Base-by-base conservation (phyloP, 2,329 filamentous ascomycete genomes). In the Xylaria sp. region DNA sequence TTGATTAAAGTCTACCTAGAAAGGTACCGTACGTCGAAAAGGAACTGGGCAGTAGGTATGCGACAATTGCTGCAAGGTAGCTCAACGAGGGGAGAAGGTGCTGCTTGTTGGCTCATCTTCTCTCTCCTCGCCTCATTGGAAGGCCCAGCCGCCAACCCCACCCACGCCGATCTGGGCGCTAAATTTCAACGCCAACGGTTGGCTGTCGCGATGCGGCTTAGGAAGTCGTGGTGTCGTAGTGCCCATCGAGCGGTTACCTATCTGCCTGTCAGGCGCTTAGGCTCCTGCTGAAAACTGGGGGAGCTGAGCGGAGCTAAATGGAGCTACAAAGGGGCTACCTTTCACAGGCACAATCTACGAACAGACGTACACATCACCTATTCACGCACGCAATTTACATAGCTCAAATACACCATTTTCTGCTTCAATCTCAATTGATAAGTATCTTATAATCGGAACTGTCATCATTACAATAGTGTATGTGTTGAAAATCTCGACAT, bases 81-180 rank as follows among this genome's bases (percentile, higher is more conserved):
- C 41, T 46, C 41, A 7, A 46, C 7, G 41, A 20, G 20, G 48
- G 48, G 20, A 25, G 20, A 23, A 20, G 10, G 46, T 51, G 48
- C 20, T 37, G 23, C 37, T 44, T 28, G 37, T 9, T 25, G 37
- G 48, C n/a, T 31, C 8, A 20, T 15, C 13, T 55, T 37, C 34
- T 55, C 51, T 63, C 23, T 25, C 59, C 50, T 46, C 44, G 37
- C 37, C 50, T 64, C 37, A 52, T 55, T 56, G 50, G 61, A 55
- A 55, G 28, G n/a, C 31, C 39, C 23, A 58, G 56, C 56, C 56
- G 56, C 56, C 56, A 58, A 44, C 56, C 39, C 56, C 56, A 58
- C 56, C 56, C 18, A 15, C 46, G n/a, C 10, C 3, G 46, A 13
- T 23, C 20, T 58, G 39, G 39, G 56, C 56, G 39, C 54, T 56